These are phyloP conservation scores for Paraleonurus japonicus DNA, from an alignment of 257 asterid genomes.

Conservation along the genomic window DNA sequence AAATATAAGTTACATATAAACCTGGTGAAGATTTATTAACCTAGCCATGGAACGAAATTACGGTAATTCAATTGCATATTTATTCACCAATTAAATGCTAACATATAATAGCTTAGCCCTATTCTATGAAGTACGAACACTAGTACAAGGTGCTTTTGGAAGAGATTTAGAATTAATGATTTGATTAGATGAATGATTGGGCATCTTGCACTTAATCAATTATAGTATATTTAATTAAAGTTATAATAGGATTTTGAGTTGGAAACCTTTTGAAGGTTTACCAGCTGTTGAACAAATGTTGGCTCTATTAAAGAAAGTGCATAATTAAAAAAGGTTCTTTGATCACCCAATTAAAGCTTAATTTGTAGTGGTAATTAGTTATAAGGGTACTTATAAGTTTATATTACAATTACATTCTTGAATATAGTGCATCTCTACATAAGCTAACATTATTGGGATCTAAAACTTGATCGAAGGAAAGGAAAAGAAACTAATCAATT, in stretches of 20 bases:
- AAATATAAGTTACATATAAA: not conserved
- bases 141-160: constrained; percentile 33
- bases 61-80: constrained; percentile 1
- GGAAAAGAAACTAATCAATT: not conserved
- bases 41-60: not conserved
- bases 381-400: not conserved
- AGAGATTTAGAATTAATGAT: not conserved
- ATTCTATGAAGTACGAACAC: constrained; percentile 30
- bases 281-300: constrained; percentile 27
- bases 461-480: not conserved
- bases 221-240: not conserved
- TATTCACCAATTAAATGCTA: constrained; percentile 11
- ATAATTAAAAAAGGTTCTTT: constrained; percentile 31
- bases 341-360: constrained; percentile 26
- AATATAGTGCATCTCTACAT: not conserved
- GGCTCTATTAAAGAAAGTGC: constrained; percentile 31
- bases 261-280: constrained; percentile 23
- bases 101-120: constrained; percentile 24
- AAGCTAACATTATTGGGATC: not conserved
- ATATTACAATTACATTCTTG: not conserved
- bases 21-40: not conserved
- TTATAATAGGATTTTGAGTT: constrained; percentile 11
- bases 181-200: constrained; percentile 41
- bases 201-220: constrained; percentile 29
- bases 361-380: constrained; percentile 20